phyloP scores from a whole-genome alignment of 2,329 filamentous ascomycete genomes.

The Graphilbum fragrans region DNA sequence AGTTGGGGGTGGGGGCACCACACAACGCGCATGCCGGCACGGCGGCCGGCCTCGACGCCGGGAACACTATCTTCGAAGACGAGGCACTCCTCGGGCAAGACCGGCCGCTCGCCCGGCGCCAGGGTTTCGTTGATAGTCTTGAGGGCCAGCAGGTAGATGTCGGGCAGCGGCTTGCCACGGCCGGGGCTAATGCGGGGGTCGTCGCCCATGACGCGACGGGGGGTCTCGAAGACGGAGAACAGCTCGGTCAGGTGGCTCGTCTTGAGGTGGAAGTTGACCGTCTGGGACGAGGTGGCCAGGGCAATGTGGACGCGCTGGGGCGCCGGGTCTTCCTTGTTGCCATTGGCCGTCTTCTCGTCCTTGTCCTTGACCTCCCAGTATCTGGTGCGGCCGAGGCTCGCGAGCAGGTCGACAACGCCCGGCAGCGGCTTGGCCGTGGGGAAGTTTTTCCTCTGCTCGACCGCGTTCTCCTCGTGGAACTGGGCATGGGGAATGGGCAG shows the following conservation, averaged over 20 bases:
- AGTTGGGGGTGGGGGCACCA: slow-evolving; percentile 84
- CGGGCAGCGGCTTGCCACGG: slow-evolving; percentile 85
- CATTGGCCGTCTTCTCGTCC: neutral
- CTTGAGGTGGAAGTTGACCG: slow-evolving; percentile 65
- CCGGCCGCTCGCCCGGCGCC: slow-evolving; percentile 45
- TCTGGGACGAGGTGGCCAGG: slow-evolving; percentile 70
- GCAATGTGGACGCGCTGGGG: slow-evolving; percentile 57
- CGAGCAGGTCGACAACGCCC: slow-evolving; percentile 60
- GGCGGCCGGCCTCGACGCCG: slow-evolving; percentile 78
- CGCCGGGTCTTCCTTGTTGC: slow-evolving; percentile 5
- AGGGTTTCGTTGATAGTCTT: slow-evolving; percentile 71
- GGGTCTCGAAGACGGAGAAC: slow-evolving; percentile 52
- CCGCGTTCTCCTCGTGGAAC: slow-evolving; percentile 46
- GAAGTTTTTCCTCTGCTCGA: slow-evolving; percentile 61
- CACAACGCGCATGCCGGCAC: slow-evolving; percentile 87
- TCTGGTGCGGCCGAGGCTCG: slow-evolving; percentile 39
- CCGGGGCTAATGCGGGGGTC: slow-evolving; percentile 65
- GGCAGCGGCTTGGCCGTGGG: slow-evolving; percentile 63
- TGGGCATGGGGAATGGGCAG: slow-evolving; percentile 64
- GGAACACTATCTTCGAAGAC: slow-evolving; percentile 95
- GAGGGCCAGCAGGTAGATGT: slow-evolving; percentile 85
- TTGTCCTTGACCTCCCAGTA: slow-evolving; percentile 30
- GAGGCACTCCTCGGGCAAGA: slow-evolving; percentile 76
- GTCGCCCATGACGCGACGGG: slow-evolving; percentile 75
- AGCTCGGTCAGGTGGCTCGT: slow-evolving; percentile 47